phyloP scores from a whole-genome alignment of 2,329 filamentous ascomycete genomes.

The Nothomitra cinnamomea region DNA sequence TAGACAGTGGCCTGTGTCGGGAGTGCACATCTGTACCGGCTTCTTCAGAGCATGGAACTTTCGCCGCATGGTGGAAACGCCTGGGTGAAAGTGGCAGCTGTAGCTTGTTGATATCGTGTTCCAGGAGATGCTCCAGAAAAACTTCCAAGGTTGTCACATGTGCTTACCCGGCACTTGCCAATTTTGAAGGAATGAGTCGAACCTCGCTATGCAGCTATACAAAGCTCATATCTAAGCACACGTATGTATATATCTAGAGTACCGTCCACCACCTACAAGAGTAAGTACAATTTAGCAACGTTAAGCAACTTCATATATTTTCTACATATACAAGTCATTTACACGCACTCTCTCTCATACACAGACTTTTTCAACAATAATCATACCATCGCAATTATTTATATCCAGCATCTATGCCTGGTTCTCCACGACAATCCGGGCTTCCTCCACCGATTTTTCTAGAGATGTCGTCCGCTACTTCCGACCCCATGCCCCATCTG shows the following conservation, averaged over 20 bases:
- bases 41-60: conserved; percentile 51
- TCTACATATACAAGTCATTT: too few species aligned
- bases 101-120: neutral
- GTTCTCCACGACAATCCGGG: neutral
- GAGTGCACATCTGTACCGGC: conserved; percentile 28
- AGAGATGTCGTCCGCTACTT: neutral
- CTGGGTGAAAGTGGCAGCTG: conserved; percentile 5
- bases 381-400: neutral
- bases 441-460: neutral
- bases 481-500: neutral
- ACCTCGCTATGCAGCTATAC: too few species aligned
- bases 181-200: too few species aligned
- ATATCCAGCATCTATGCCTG: neutral
- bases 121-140: neutral
- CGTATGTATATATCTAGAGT: too few species aligned
- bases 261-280: too few species aligned
- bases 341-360: too few species aligned
- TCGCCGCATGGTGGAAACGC: conserved; percentile 27
- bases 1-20: neutral
- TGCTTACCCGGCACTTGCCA: neutral
- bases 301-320: too few species aligned
- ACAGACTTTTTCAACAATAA: too few species aligned
- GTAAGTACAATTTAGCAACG: too few species aligned
- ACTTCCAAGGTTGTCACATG: neutral
- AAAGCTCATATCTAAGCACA: too few species aligned